phyloP scores from a whole-genome alignment of 176 grass and related monocot genomes.

The Lolium perenne region DNA sequence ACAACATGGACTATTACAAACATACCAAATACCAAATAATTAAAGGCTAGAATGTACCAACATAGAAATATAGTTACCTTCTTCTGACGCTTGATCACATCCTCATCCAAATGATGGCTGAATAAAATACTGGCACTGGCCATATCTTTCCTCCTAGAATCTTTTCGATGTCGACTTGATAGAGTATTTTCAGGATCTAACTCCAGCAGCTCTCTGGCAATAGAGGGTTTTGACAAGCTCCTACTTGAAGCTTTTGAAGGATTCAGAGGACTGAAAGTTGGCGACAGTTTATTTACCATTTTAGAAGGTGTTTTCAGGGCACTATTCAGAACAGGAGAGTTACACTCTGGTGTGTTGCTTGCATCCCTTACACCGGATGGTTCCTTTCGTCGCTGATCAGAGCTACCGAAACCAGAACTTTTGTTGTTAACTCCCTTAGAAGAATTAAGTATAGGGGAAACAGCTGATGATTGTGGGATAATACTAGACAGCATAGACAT shows the following conservation, averaged over 20 bases:
- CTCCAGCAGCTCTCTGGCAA: constrained; percentile 62
- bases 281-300: constrained; percentile 59
- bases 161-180: constrained; percentile 48
- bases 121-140: constrained; percentile 65
- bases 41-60: neutral
- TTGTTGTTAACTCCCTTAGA: constrained; percentile 42
- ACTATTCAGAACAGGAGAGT: constrained; percentile 27
- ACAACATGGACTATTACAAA: constrained; percentile 30
- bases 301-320: constrained; percentile 49
- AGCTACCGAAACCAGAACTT: constrained; percentile 45
- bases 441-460: constrained; percentile 49
- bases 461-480: constrained; percentile 46
- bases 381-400: constrained; percentile 30
- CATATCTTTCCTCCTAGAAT: constrained; percentile 70
- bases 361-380: constrained; percentile 25
- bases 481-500: constrained; percentile 47
- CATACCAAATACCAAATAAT: constrained; percentile 22
- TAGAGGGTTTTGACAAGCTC: constrained; percentile 49
- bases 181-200: constrained; percentile 49
- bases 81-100: constrained; percentile 79
- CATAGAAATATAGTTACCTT: constrained; percentile 63
- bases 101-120: constrained; percentile 80
- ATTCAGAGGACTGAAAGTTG: constrained; percentile 69
- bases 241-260: constrained; percentile 57
- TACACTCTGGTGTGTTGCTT: constrained; percentile 45